phyloP scores from a whole-genome alignment of 305 asterid species.

The Vinca major region DNA sequence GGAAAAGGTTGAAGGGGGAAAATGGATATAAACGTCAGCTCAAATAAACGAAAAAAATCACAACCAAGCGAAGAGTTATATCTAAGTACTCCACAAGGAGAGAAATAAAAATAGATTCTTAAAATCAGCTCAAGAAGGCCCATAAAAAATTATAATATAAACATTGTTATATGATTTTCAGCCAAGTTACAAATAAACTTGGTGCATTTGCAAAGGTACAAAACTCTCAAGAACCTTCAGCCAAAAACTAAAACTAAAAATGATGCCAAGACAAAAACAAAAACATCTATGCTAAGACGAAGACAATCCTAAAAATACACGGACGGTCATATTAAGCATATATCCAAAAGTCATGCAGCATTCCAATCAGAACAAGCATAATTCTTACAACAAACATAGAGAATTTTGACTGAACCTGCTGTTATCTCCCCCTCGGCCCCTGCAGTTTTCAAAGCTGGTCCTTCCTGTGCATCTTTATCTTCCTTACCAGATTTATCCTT shows the following conservation, averaged over 20 bases:
- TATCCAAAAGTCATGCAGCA: neutral
- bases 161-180: neutral
- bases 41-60: no score
- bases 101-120: neutral
- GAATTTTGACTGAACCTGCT: slow-evolving; percentile 49
- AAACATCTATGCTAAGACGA: neutral
- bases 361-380: neutral
- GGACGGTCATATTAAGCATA: neutral
- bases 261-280: neutral
- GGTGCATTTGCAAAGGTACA: neutral
- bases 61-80: no score
- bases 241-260: neutral
- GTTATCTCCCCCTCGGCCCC: slow-evolving; percentile 96
- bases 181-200: neutral
- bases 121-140: neutral
- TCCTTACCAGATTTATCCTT: slow-evolving; percentile 75
- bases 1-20: neutral
- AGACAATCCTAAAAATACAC: neutral
- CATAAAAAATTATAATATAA: neutral
- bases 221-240: neutral
- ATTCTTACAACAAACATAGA: neutral
- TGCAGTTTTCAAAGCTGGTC: slow-evolving; percentile 66
- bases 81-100: neutral
- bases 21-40: no score
- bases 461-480: slow-evolving; percentile 80